A percentile compares a stretch with the other conserved stretches of the same genome.
These are phyloP conservation scores for Gnomoniopsis sp. DNA, from an alignment of 2,329 filamentous ascomycete species.

Conservation along the genomic window DNA sequence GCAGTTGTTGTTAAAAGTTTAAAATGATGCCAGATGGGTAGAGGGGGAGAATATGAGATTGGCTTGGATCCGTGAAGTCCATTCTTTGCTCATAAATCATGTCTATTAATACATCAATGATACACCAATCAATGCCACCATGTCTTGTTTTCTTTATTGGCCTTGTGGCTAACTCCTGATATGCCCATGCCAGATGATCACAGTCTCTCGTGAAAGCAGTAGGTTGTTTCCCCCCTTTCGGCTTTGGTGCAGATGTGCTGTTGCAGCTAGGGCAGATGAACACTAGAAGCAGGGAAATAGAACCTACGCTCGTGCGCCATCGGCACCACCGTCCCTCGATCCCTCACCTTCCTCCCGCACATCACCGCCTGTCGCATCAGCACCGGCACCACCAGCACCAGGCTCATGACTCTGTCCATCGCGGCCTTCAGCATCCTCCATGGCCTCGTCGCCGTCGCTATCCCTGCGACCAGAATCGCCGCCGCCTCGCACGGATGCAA, in stretches of 20 bases:
- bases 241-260: not conserved
- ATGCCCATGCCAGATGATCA: slow-evolving; percentile 4
- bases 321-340: slow-evolving; percentile 87
- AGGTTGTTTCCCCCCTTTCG: not conserved
- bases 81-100: slow-evolving; percentile 16
- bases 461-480: slow-evolving; percentile 40
- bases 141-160: slow-evolving; percentile 5
- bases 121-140: slow-evolving; percentile 5
- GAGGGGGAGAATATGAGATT: slow-evolving; percentile 21
- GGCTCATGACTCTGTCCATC: slow-evolving; percentile 57
- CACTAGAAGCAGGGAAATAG: slow-evolving; percentile 29
- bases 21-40: slow-evolving; percentile 20
- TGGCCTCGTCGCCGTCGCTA: slow-evolving; percentile 65
- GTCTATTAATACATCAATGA: slow-evolving; percentile 17
- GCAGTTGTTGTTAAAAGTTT: slow-evolving; percentile 1
- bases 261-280: not conserved
- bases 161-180: slow-evolving; percentile 8
- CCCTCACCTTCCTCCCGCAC: slow-evolving; percentile 84
- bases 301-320: slow-evolving; percentile 99
- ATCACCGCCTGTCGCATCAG: slow-evolving; percentile 87
- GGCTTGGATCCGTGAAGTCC: slow-evolving; percentile 10
- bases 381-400: slow-evolving; percentile 75
- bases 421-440: slow-evolving; percentile 72
- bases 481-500: slow-evolving; percentile 57
- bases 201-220: not conserved